A percentile compares a stretch with the other conserved stretches of the same genome.
Evolutionary conservation across 257 asterid species (phyloP).

Genomic region (Ilex aquifolium): DNA sequence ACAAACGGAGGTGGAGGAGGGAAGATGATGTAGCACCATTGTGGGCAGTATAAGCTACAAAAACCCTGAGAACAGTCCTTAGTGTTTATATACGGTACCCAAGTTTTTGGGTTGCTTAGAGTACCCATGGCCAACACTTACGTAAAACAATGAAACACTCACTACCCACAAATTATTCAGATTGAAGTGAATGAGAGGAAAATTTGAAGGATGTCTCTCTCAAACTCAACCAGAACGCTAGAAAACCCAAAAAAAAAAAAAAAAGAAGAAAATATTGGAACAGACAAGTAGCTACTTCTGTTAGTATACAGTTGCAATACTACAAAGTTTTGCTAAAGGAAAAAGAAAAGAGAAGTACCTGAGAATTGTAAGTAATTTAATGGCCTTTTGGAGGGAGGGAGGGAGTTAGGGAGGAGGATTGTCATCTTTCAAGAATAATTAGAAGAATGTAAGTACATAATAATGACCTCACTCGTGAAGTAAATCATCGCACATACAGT

Average conservation of each 20-base stretch:
- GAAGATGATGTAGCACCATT: constrained; percentile 42
- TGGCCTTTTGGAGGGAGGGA: background rate
- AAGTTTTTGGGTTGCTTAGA: constrained; percentile 22
- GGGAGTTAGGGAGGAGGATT: too few species aligned
- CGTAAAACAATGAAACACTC: too few species aligned
- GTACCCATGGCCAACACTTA: constrained; percentile 18
- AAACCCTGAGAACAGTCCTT: constrained; percentile 50
- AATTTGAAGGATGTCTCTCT: too few species aligned
- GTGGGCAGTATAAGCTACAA: constrained; percentile 48
- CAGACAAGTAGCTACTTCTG: too few species aligned
- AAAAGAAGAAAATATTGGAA: background rate
- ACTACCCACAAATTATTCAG: too few species aligned
- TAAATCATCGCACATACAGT: too few species aligned
- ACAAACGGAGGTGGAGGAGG: constrained; percentile 42
- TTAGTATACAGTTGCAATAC: too few species aligned
- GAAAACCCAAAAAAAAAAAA: background rate
- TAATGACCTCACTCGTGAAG: too few species aligned
- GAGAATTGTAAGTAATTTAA: background rate
- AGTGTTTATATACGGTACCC: constrained; percentile 38
- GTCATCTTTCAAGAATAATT: too few species aligned
- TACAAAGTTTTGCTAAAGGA: background rate
- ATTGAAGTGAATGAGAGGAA: too few species aligned
- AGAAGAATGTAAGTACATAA: too few species aligned
- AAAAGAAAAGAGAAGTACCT: background rate
- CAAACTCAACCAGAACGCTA: too few species aligned